Base-by-base conservation (phyloP, 495 filamentous ascomycete genomes). In the Podospora comata region DNA sequence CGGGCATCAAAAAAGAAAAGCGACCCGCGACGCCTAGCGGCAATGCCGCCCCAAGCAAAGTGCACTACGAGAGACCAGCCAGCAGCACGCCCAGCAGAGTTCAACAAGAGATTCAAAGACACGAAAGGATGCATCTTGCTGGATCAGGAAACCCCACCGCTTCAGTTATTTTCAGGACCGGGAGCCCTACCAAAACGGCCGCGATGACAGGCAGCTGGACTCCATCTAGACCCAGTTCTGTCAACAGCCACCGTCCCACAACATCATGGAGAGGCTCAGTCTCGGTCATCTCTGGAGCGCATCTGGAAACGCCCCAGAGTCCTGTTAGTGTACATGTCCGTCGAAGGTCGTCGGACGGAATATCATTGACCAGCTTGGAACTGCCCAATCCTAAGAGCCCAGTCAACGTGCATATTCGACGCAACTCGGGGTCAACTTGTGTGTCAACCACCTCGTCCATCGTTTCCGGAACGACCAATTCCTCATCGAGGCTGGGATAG, bases 1-100 rank as follows among this genome's bases (percentile, higher is more conserved):
- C 73, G 5, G 71, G 73, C 11, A 69, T 76, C 19, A 66, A 67
- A 60, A 75, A 73, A 62, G 73, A 71, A 20, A 72, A 67, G 60
- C 19, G 19, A 15, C 23, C 27, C 16, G 4, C 27, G 20, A 63
- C 20, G 30, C 5, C 55, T 18, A 15, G 3, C 18, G 30, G 16
- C 68, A 23, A 27, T 34, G 9, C 53, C 59, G 3, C 39, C 1
- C 39, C 39, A 48, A 48, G 26, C 9, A 27, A 58, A 20, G 56
- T 58, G 19, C 23, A 32, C 23, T 13, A 30, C 6, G 59, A 61
- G 27, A 18, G 26, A 4, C 59, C n/a, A 13, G 1, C 59, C 5
- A 61, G 59, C 13, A 30, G 59, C 6, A 30, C 30, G 5, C 7
- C 23, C 20, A 61, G 23, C 59, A 61, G 59, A 6, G 26, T 30